Base-by-base conservation (phyloP, 176 grass and related monocot species). In the Oryza punctata region DNA sequence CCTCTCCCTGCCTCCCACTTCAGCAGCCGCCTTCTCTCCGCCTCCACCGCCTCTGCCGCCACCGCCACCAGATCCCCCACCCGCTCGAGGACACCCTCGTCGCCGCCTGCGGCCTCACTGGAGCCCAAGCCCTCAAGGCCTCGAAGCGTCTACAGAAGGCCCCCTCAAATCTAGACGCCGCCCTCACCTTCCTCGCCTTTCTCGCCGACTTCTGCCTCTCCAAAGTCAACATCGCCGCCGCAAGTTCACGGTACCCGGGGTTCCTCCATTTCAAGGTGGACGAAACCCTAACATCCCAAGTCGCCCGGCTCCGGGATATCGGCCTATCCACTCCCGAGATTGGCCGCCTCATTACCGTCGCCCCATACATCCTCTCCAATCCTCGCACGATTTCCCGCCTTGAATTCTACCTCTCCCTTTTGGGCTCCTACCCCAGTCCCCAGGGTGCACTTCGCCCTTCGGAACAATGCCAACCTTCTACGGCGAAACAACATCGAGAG, bases 251-350 rank as follows among this genome's bases (percentile, higher is more conserved):
- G 49, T 19, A 19, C 16, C 49, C 5, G 5, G 5, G 5, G 49
- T 54, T 52, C 5, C 49, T 54, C 49, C 16, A 54, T 7, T 7
- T 5, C 16, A 54, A 54, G 49, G 49, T 54, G 49, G 49, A 54
- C 49, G 16, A 54, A 54, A 54, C 16, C 49, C 49, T 54, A 54
- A 54, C 49, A 16, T 54, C 49, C 49, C 16, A 54, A 54, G 9
- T 89, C 77, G 77, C 84, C 76, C 77, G 87, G 64, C 82, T 89
- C 70, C 77, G 76, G 70, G 76, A 82, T 28, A 82, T 89, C 7
- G 78, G 82, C 30, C 82, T 89, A 72, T 89, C 83, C 66, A 67
- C 73, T 44, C 66, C 88, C 66, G 72, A 90, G 78, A 85, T 90
- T 16, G 83, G 72, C 78, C 83, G 73, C 19, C 83, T 90, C 66